A percentile compares a stretch with the other conserved stretches of the same genome.
These are phyloP conservation scores for Trypanosoma platydactyli DNA, from an alignment of 208 protist genomes.

Conservation along the genomic window DNA sequence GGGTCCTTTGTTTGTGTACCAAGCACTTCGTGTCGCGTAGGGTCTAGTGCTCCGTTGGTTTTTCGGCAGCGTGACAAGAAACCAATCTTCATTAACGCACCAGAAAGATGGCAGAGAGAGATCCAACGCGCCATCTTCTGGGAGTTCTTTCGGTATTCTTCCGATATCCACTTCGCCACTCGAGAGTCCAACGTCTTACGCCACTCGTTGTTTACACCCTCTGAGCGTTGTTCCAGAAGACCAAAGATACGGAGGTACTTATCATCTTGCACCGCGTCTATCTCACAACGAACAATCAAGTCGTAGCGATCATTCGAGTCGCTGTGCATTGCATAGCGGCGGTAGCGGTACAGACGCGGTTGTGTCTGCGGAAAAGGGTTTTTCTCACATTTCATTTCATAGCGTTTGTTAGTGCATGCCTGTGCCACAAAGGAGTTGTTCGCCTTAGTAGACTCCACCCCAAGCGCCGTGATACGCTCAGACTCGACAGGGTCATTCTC, in stretches of 20 bases:
- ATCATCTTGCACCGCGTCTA: conserved; percentile 69
- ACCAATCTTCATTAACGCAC: conserved; percentile 81
- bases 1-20: conserved; percentile 61
- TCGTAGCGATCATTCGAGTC: conserved; percentile 73
- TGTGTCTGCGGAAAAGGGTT: conserved; percentile 70
- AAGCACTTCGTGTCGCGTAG: conserved; percentile 60
- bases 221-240: conserved; percentile 71
- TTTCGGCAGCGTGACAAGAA: conserved; percentile 58
- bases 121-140: conserved; percentile 88
- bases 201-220: conserved; percentile 42
- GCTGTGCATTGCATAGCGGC: conserved; percentile 72
- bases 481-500: conserved; percentile 52
- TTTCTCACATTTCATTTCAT: conserved; percentile 51
- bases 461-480: conserved; percentile 64
- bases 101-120: conserved; percentile 75
- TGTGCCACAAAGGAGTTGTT: conserved; percentile 68
- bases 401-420: conserved; percentile 49
- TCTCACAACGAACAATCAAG: conserved; percentile 83
- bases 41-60: conserved; percentile 39
- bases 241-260: conserved; percentile 73
- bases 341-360: conserved; percentile 83
- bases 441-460: conserved; percentile 71
- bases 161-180: conserved; percentile 48
- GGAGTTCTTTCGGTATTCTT: conserved; percentile 61
- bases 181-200: conserved; percentile 51